phyloP scores from a whole-genome alignment of 441 rosid species.

The Mallotus repandus region DNA sequence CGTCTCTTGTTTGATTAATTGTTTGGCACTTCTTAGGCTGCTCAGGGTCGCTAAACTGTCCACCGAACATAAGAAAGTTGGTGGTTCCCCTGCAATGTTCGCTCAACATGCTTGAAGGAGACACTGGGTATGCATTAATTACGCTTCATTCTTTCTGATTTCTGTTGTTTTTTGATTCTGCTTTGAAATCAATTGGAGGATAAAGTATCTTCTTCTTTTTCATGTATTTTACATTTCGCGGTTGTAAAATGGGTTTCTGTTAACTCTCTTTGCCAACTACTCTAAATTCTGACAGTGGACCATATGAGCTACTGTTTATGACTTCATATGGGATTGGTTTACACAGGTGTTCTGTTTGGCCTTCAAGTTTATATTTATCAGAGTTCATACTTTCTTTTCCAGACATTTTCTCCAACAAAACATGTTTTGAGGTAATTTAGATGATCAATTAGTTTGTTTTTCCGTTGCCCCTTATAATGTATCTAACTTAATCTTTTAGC shows the following conservation, averaged over 20 bases:
- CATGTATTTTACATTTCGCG: background rate
- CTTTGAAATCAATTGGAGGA: too few relatives aligned
- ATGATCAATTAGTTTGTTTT: constrained; percentile 8
- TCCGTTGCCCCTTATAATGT: background rate
- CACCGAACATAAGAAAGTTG: constrained; percentile 48
- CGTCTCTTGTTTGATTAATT: background rate
- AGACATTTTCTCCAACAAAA: constrained; percentile 57
- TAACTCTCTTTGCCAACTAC: background rate
- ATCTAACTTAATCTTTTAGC: background rate
- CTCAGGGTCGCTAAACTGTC: constrained; percentile 40
- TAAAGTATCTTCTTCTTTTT: background rate
- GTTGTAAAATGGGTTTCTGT: background rate
- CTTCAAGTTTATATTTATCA: constrained; percentile 78
- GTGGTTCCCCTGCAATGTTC: constrained; percentile 68
- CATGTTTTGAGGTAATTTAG: constrained; percentile 77
- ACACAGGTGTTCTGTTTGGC: constrained; percentile 86
- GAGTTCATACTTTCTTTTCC: constrained; percentile 79
- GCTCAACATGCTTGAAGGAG: constrained; percentile 94
- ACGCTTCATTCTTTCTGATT: background rate
- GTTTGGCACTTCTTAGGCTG: constrained; percentile 37
- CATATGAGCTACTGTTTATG: constrained; percentile 8
- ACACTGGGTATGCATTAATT: constrained; percentile 61
- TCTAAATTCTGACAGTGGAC: background rate
- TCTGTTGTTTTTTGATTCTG: too few relatives aligned
- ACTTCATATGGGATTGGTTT: constrained; percentile 20